These are phyloP conservation scores for Gossypium australe DNA, from an alignment of 345 rosid genomes.

Conservation along the genomic window DNA sequence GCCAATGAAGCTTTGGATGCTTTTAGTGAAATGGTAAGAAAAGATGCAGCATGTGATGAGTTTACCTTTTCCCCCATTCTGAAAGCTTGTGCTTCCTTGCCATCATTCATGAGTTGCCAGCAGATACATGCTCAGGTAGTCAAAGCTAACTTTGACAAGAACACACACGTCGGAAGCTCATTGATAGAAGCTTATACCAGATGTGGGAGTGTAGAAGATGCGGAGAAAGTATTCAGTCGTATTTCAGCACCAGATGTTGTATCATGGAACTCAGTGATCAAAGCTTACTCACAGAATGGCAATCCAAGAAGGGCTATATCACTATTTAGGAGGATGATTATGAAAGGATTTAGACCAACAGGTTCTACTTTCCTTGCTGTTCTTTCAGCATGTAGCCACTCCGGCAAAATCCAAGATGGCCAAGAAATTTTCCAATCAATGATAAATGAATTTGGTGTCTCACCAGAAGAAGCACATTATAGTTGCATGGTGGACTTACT, in stretches of 20 bases:
- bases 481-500: slow-evolving; percentile 29
- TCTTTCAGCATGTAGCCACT: slow-evolving; percentile 29
- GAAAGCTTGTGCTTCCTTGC: slow-evolving; percentile 27
- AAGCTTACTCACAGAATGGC: slow-evolving; percentile 27
- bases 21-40: slow-evolving; percentile 16
- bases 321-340: slow-evolving; percentile 18
- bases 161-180: slow-evolving; percentile 25
- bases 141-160: slow-evolving; percentile 14
- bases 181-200: slow-evolving; percentile 27
- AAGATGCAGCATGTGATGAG: slow-evolving; percentile 19
- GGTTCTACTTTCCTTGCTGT: slow-evolving; percentile 21
- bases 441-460: slow-evolving; percentile 11
- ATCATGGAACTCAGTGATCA: slow-evolving; percentile 27
- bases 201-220: slow-evolving; percentile 24
- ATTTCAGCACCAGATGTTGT: slow-evolving; percentile 21
- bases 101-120: slow-evolving; percentile 24
- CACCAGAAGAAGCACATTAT: slow-evolving; percentile 27
- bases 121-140: slow-evolving; percentile 18
- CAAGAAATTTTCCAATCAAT: slow-evolving; percentile 26
- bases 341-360: slow-evolving; percentile 24
- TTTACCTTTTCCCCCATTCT: slow-evolving; percentile 25
- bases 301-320: slow-evolving; percentile 16
- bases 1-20: slow-evolving; percentile 16
- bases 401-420: slow-evolving; percentile 23
- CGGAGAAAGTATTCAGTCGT: slow-evolving; percentile 19